Conservation (phyloP, 495 filamentous ascomycete genomes). For the Glarea lozoyensis region DNA sequence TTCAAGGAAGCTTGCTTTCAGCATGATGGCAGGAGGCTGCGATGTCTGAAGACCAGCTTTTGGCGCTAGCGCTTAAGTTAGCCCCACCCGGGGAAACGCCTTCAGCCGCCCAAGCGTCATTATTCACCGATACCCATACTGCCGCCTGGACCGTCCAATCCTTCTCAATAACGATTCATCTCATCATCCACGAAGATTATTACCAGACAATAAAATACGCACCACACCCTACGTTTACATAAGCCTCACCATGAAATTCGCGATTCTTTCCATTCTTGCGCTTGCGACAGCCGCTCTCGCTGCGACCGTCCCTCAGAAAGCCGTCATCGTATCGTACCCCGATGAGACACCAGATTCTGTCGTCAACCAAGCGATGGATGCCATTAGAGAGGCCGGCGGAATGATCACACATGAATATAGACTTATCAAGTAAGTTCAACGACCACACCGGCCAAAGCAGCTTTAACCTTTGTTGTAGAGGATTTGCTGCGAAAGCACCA, state of each 20-base stretch:
- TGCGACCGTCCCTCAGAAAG: slow-evolving; percentile 51
- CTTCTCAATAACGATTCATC: too few relatives aligned
- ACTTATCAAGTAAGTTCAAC: slow-evolving; percentile 42
- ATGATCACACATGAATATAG: slow-evolving; percentile 47
- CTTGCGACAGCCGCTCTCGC: slow-evolving; percentile 45
- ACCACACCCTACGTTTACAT: too few relatives aligned
- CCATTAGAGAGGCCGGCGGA: slow-evolving; percentile 57
- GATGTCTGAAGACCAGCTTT: too few relatives aligned
- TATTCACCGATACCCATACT: too few relatives aligned
- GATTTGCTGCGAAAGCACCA: slow-evolving; percentile 67
- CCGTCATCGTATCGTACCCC: slow-evolving; percentile 71
- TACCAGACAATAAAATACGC: background rate
- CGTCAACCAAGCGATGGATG: slow-evolving; percentile 59
- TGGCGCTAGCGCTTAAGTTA: too few relatives aligned
- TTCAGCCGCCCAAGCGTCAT: background rate
- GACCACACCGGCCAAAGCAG: slow-evolving; percentile 2
- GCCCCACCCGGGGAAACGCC: too few relatives aligned
- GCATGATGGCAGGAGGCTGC: too few relatives aligned
- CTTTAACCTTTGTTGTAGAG: slow-evolving; percentile 36
- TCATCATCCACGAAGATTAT: background rate
- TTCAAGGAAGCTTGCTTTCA: too few relatives aligned
- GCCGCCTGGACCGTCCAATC: too few relatives aligned
- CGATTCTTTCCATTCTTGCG: slow-evolving; percentile 40
- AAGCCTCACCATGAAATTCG: slow-evolving; percentile 46
- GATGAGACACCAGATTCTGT: slow-evolving; percentile 61